Conservation (phyloP, 75 land plant species). For the Sequoiadendron giganteum region DNA sequence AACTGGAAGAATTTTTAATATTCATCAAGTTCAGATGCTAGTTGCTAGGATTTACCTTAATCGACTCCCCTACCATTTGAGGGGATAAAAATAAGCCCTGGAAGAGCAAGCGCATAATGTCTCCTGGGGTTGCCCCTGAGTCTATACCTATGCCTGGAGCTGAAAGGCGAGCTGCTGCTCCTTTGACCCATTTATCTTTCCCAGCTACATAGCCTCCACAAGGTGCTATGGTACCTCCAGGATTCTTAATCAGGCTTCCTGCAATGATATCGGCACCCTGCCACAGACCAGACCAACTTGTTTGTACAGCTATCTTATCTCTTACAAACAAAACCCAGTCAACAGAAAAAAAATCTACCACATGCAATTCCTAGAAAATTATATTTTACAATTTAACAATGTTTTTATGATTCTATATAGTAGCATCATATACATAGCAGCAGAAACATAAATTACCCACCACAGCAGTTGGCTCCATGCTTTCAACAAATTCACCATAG, state of each 20-base stretch:
- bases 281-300: neutral
- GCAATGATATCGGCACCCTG: conserved; percentile 98
- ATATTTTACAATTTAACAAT: neutral
- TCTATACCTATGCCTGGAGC: conserved; percentile 93
- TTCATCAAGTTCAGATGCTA: neutral
- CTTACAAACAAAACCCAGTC: neutral
- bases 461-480: conserved; percentile 88
- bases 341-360: neutral
- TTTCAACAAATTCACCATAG: conserved; percentile 97
- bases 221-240: conserved; percentile 97
- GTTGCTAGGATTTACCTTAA: conserved; percentile 52
- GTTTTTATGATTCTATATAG: neutral
- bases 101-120: conserved; percentile 75
- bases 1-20: neutral
- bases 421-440: neutral
- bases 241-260: conserved; percentile 96
- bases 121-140: conserved; percentile 86
- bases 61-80: conserved; percentile 97
- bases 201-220: conserved; percentile 99
- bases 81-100: conserved; percentile 93
- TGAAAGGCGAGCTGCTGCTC: conserved; percentile 91
- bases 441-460: conserved; percentile 36
- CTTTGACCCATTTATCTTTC: conserved; percentile 65
- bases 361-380: neutral
- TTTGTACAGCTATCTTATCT: neutral